Conservation (phyloP, 495 filamentous ascomycete genomes). For the Penicillium canariense region DNA sequence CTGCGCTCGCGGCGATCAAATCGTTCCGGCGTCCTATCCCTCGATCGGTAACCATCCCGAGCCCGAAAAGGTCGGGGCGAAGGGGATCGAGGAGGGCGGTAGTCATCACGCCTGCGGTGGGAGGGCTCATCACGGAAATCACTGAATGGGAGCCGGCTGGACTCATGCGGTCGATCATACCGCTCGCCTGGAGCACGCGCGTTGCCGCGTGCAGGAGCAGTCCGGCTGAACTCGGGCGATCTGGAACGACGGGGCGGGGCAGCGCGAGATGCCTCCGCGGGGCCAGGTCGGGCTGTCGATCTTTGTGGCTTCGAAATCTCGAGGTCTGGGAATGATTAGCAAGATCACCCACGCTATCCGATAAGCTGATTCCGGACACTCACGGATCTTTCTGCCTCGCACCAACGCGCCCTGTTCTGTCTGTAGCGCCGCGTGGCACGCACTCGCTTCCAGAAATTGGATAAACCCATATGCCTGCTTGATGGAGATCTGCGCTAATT, state of each 20-base stretch:
- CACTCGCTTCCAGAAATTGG: constrained; percentile 76
- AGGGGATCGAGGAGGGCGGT: constrained; percentile 60
- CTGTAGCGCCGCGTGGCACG: constrained; percentile 71
- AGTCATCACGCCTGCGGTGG: constrained; percentile 58
- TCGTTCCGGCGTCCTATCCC: constrained; percentile 54
- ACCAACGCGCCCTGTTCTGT: constrained; percentile 74
- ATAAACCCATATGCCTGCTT: constrained; percentile 98
- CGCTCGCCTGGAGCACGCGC: constrained; percentile 40
- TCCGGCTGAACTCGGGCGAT: constrained; percentile 66
- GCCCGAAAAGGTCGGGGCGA: constrained; percentile 57
- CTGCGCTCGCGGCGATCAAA: constrained; percentile 59
- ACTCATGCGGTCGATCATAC: constrained; percentile 43
- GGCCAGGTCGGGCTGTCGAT: constrained; percentile 55
- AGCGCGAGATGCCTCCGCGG: constrained; percentile 39
- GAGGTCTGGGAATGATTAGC: constrained; percentile 60
- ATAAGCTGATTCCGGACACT: constrained; percentile 41
- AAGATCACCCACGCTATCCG: not conserved
- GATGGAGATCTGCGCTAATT: constrained; percentile 90
- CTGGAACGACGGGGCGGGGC: constrained; percentile 56
- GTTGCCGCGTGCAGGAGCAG: constrained; percentile 38
- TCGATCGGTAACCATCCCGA: constrained; percentile 69
- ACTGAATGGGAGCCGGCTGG: constrained; percentile 39
- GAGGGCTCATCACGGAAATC: constrained; percentile 50
- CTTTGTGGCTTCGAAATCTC: constrained; percentile 90
- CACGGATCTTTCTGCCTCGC: constrained; percentile 86